Conservation (phyloP, 2,329 filamentous ascomycete species). For the Davidsoniella virescens region DNA sequence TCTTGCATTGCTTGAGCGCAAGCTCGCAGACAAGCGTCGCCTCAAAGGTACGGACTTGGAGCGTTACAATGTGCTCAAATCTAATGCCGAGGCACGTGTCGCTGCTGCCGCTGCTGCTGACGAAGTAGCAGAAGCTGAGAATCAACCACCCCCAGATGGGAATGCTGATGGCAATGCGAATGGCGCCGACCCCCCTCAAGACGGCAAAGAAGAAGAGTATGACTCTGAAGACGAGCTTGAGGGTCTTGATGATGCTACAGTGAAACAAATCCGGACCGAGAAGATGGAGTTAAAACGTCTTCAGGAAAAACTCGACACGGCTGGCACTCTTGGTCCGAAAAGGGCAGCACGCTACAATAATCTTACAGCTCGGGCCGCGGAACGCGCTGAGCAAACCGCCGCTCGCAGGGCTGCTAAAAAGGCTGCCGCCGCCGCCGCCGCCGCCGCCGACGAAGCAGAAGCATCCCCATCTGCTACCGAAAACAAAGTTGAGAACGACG, state of each 20-base stretch:
- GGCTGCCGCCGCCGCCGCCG: conserved; percentile 19
- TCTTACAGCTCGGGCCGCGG: conserved; percentile 1
- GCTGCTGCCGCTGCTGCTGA: neutral
- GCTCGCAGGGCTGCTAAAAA: conserved; percentile 23
- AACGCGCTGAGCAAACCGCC: conserved; percentile 3
- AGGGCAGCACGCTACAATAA: conserved; percentile 7
- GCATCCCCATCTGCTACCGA: neutral
- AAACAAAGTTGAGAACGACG: neutral
- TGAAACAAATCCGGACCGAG: conserved; percentile 4
- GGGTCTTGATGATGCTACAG: conserved; percentile 1
- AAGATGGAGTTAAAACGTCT: conserved; percentile 2
- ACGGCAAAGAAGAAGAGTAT: neutral
- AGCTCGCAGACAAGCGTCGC: neutral
- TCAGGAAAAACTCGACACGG: conserved; percentile 5
- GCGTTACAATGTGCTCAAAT: conserved; percentile 7
- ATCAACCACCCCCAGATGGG: neutral
- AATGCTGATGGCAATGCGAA: neutral
- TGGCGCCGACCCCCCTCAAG: neutral
- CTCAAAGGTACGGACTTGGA: conserved; percentile 4
- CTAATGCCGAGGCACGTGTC: neutral
- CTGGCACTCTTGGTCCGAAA: conserved; percentile 5
- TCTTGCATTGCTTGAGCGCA: conserved; percentile 4
- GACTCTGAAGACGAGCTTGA: conserved; percentile 4
- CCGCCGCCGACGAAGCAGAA: conserved; percentile 6
- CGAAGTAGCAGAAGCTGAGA: neutral